A percentile compares a stretch with the other conserved stretches of the same genome.
phyloP scores from a whole-genome alignment of 2,329 filamentous ascomycete genomes.

The Teratosphaeria nubilosa region DNA sequence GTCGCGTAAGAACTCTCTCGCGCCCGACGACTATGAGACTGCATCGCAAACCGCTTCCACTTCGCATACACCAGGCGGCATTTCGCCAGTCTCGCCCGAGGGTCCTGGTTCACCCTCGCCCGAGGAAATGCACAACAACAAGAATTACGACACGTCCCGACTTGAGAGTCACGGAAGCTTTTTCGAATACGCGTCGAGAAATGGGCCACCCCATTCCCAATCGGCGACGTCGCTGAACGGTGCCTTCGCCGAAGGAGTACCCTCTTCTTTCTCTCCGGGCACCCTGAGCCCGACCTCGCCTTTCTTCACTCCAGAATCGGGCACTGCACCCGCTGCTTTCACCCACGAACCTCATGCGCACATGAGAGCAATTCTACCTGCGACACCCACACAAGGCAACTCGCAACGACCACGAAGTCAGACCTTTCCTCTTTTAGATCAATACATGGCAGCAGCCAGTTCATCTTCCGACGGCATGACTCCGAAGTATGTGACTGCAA shows the following conservation, averaged over 20 bases:
- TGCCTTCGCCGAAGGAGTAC: conserved; percentile 54
- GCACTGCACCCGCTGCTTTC: conserved; percentile 54
- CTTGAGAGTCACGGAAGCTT: conserved; percentile 48
- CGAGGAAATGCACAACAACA: conserved; percentile 50
- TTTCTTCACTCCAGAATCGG: conserved; percentile 69
- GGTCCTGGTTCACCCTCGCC: conserved; percentile 58
- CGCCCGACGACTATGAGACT: conserved; percentile 59
- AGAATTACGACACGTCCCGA: conserved; percentile 60
- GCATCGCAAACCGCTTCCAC: conserved; percentile 46
- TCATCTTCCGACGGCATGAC: conserved; percentile 44
- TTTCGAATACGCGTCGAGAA: conserved; percentile 50
- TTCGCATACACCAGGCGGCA: conserved; percentile 52
- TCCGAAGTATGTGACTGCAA: conserved; percentile 42
- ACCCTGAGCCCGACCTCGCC: conserved; percentile 65
- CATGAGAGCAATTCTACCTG: conserved; percentile 28
- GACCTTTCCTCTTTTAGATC: conserved; percentile 67
- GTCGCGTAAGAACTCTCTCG: conserved; percentile 44
- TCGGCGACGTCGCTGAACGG: conserved; percentile 57
- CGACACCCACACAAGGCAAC: conserved; percentile 37
- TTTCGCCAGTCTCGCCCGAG: conserved; percentile 64
- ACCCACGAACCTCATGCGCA: conserved; percentile 40
- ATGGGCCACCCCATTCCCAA: conserved; percentile 56
- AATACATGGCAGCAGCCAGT: conserved; percentile 43
- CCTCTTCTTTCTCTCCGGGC: conserved; percentile 58
- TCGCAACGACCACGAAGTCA: conserved; percentile 75